Percentiles rank a stretch among this genome's conserved stretches.
Conservation (phyloP, 164 flowering plant species). For the Vitis amurensis region DNA sequence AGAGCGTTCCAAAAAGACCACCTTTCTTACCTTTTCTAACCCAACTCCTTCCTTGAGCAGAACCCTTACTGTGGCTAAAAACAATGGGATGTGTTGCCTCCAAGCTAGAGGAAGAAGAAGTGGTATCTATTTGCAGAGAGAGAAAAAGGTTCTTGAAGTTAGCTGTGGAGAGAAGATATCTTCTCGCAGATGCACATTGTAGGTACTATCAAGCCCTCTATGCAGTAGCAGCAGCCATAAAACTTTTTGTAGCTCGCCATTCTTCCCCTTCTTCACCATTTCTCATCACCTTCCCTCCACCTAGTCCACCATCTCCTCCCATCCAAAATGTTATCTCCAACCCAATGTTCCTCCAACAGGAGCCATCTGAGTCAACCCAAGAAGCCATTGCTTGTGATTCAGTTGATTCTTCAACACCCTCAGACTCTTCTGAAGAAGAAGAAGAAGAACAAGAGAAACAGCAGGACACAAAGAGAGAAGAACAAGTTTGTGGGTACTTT, state of each 20-base stretch:
- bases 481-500: constrained; percentile 38
- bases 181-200: constrained; percentile 61
- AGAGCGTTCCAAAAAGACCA: constrained; percentile 24
- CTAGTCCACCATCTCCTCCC: constrained; percentile 23
- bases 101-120: constrained; percentile 57
- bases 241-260: constrained; percentile 64
- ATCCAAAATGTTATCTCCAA: constrained; percentile 44
- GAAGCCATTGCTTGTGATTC: constrained; percentile 37
- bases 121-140: constrained; percentile 57
- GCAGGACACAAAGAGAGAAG: constrained; percentile 9
- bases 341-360: constrained; percentile 64
- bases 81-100: constrained; percentile 71
- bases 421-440: constrained; percentile 33
- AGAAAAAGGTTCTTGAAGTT: constrained; percentile 56
- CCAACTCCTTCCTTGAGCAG: constrained; percentile 5
- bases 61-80: background rate
- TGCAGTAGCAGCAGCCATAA: constrained; percentile 66
- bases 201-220: constrained; percentile 50
- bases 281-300: constrained; percentile 53
- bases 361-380: constrained; percentile 48
- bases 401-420: constrained; percentile 24
- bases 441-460: constrained; percentile 18
- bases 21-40: constrained; percentile 15
- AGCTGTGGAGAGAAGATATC: constrained; percentile 64
- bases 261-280: constrained; percentile 55